phyloP scores from a whole-genome alignment of 1,139 yeast species.

The Saccharomyces hybrid region DNA sequence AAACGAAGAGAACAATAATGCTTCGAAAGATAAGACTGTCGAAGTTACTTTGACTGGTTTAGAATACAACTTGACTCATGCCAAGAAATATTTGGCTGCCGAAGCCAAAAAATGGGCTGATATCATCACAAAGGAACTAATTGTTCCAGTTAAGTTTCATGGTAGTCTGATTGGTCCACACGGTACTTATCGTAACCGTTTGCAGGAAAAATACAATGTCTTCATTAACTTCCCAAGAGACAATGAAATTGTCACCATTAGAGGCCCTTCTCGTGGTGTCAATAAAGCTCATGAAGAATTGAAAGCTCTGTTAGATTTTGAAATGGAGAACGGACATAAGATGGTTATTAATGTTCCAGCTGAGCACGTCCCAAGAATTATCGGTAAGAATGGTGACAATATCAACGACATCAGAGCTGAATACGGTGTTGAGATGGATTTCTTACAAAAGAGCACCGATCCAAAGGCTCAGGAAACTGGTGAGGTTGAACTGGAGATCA shows the following conservation, averaged over 20 bases:
- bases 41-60: conserved; percentile 64
- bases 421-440: conserved; percentile 67
- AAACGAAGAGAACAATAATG: conserved; percentile 19
- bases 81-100: conserved; percentile 50
- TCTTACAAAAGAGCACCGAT: conserved; percentile 41
- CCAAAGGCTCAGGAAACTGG: conserved; percentile 35
- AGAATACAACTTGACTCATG: conserved; percentile 70
- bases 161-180: conserved; percentile 77
- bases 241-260: conserved; percentile 62
- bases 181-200: conserved; percentile 74
- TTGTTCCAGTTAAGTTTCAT: conserved; percentile 72
- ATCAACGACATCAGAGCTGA: conserved; percentile 79
- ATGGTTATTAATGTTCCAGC: conserved; percentile 58
- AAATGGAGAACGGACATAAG: conserved; percentile 75
- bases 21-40: conserved; percentile 40
- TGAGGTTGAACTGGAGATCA: conserved; percentile 54
- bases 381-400: conserved; percentile 82
- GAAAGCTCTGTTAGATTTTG: conserved; percentile 75
- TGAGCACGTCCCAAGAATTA: conserved; percentile 69
- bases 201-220: conserved; percentile 85
- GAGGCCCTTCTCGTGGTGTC: conserved; percentile 90
- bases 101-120: conserved; percentile 77
- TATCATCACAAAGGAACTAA: conserved; percentile 55
- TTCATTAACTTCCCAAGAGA: conserved; percentile 65
- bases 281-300: conserved; percentile 81